Evolutionary conservation across 2,329 filamentous ascomycete genomes (phyloP).

Genomic region (Trichoderma simmonsii): DNA sequence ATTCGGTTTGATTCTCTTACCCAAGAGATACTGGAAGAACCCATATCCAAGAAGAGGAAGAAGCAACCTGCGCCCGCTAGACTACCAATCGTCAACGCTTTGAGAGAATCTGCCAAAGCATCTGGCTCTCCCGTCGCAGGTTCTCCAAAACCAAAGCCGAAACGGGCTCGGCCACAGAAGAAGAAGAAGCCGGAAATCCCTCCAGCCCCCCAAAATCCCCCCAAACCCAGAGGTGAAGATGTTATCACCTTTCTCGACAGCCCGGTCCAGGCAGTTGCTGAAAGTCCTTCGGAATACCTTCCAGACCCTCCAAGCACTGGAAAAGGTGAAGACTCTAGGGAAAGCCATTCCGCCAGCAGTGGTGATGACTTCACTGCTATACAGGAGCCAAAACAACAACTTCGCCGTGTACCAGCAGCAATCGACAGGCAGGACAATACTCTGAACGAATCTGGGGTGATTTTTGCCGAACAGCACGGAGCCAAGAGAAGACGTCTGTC

Average conservation of each 20-base stretch:
- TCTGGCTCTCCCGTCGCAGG: constrained; percentile 20
- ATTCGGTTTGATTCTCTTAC: constrained; percentile 34
- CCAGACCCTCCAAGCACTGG: neutral
- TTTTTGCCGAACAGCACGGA: too few relatives aligned
- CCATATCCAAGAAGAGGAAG: neutral
- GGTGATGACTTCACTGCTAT: neutral
- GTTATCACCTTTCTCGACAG: neutral
- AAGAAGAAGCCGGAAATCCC: constrained; percentile 17
- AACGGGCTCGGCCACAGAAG: neutral
- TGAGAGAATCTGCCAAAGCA: constrained; percentile 20
- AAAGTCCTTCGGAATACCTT: neutral
- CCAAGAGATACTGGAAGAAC: constrained; percentile 24
- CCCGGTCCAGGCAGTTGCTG: neutral
- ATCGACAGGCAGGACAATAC: neutral
- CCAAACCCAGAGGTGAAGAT: too few relatives aligned
- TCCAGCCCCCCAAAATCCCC: neutral
- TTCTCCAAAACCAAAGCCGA: neutral
- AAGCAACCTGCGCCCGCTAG: neutral
- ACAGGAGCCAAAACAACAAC: neutral
- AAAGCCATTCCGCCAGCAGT: neutral
- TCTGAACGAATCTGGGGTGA: neutral
- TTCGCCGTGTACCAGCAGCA: too few relatives aligned
- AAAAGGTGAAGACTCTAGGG: neutral
- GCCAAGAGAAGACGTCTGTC: neutral
- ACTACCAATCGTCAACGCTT: constrained; percentile 18